These are phyloP conservation scores for Diplodia seriata DNA, from an alignment of 2,329 filamentous ascomycete genomes.

Conservation along the genomic window DNA sequence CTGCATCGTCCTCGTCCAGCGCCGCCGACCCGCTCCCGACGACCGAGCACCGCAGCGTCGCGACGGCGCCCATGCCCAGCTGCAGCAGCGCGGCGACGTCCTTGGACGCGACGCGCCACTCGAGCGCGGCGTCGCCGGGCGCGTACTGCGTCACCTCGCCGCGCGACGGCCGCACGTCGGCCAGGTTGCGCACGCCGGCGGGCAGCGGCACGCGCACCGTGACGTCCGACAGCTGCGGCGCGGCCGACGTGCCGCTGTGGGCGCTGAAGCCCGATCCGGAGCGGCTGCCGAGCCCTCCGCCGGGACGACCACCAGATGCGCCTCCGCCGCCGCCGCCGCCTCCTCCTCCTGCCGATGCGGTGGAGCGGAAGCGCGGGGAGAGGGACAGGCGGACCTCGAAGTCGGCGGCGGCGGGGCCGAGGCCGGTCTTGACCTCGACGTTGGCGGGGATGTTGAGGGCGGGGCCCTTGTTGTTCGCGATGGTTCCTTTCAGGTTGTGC, in stretches of 20 bases:
- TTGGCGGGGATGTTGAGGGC: constrained; percentile 81
- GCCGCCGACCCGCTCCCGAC: constrained; percentile 66
- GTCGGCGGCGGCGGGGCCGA: constrained; percentile 78
- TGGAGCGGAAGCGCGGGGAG: constrained; percentile 58
- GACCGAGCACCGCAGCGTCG: constrained; percentile 80
- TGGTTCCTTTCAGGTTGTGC: constrained; percentile 38
- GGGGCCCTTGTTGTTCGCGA: no score
- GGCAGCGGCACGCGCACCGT: constrained; percentile 81
- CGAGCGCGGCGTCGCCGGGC: constrained; percentile 72
- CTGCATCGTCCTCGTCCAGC: constrained; percentile 53
- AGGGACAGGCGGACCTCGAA: constrained; percentile 84
- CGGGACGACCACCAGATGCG: constrained; percentile 17
- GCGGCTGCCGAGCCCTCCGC: constrained; percentile 37
- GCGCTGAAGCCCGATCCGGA: constrained; percentile 44
- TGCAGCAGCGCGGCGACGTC: constrained; percentile 64
- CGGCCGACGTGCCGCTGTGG: constrained; percentile 42
- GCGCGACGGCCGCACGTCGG: constrained; percentile 78
- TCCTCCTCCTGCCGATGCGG: constrained; percentile 37
- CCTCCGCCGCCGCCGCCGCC: not conserved
- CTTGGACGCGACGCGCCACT: constrained; percentile 83
- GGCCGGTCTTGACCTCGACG: constrained; percentile 79
- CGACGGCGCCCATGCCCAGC: constrained; percentile 67
- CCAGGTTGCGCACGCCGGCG: constrained; percentile 77
- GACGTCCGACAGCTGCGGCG: constrained; percentile 72
- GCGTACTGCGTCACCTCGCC: constrained; percentile 80